phyloP scores from a whole-genome alignment of 352 stramenopile species.

The Phytophthora vignae region DNA sequence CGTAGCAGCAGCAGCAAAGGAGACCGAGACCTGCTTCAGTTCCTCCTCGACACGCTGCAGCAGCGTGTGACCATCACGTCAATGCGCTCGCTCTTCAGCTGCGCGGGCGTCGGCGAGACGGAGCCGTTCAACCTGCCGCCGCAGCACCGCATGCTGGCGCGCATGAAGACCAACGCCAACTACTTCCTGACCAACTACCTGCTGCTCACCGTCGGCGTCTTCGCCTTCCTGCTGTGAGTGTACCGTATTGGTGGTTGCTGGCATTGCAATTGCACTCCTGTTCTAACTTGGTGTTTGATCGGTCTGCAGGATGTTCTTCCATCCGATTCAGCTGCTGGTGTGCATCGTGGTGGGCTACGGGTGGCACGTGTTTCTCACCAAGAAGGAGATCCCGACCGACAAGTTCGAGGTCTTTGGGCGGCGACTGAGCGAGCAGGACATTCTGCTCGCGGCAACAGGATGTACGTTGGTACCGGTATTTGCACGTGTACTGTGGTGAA shows the following conservation, averaged over 20 bases:
- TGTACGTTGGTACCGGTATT: conserved; percentile 46
- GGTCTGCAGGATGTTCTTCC: conserved; percentile 67
- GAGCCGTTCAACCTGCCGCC: conserved; percentile 66
- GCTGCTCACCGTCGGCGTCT: conserved; percentile 59
- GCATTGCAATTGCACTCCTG: background rate
- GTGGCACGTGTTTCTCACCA: conserved; percentile 75
- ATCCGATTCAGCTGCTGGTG: conserved; percentile 71
- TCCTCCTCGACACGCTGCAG: conserved; percentile 51
- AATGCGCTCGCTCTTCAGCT: conserved; percentile 70
- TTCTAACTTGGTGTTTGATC: background rate
- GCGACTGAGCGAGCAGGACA: conserved; percentile 66
- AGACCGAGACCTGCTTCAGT: conserved; percentile 29
- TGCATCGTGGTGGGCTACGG: conserved; percentile 68
- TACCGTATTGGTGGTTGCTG: background rate
- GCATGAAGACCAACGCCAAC: conserved; percentile 73
- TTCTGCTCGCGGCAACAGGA: conserved; percentile 68
- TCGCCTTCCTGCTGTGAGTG: conserved; percentile 70
- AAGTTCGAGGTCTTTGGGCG: conserved; percentile 65
- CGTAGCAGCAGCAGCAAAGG: background rate
- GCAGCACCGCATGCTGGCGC: conserved; percentile 52
- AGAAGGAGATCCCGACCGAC: conserved; percentile 53
- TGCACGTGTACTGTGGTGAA: background rate
- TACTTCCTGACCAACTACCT: conserved; percentile 86
- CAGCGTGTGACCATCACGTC: conserved; percentile 54
- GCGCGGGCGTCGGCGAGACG: conserved; percentile 67